These are phyloP conservation scores for Candida glucosophila DNA, from an alignment of 1,139 yeast species.

Conservation along the genomic window DNA sequence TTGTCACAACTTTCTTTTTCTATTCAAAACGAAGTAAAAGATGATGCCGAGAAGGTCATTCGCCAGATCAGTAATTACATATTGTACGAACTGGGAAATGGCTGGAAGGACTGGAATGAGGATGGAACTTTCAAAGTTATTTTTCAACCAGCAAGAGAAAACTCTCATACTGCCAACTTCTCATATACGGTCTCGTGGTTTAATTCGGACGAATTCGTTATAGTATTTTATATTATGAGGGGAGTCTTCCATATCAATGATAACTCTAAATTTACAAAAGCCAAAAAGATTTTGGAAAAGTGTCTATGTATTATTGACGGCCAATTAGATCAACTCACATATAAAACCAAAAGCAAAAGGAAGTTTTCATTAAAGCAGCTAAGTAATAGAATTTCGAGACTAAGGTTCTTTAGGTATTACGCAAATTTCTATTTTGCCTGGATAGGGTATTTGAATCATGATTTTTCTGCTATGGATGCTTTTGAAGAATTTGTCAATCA, in stretches of 20 bases:
- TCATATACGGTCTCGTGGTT: slow-evolving; percentile 25
- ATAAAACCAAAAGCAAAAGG: slow-evolving; percentile 5
- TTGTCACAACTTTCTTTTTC: slow-evolving; percentile 15
- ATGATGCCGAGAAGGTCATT: slow-evolving; percentile 13
- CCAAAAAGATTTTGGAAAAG: slow-evolving; percentile 25
- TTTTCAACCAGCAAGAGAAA: slow-evolving; percentile 5
- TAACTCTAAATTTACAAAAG: slow-evolving; percentile 23
- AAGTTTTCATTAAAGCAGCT: slow-evolving; percentile 11
- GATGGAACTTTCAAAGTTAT: slow-evolving; percentile 13
- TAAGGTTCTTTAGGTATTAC: slow-evolving; percentile 16
- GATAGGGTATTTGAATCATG: slow-evolving; percentile 21
- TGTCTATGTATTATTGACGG: slow-evolving; percentile 24
- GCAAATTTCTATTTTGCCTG: slow-evolving; percentile 25
- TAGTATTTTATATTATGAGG: slow-evolving; percentile 29
- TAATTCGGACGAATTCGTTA: slow-evolving; percentile 31
- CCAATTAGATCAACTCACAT: slow-evolving; percentile 14
- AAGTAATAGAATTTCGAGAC: slow-evolving; percentile 13
- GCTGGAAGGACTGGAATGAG: slow-evolving; percentile 18
- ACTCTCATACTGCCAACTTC: neutral
- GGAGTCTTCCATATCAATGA: slow-evolving; percentile 29
- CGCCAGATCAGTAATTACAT: slow-evolving; percentile 17
- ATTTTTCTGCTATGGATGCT: slow-evolving; percentile 16
- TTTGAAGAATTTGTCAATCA: slow-evolving; percentile 23
- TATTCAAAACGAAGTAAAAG: slow-evolving; percentile 17
- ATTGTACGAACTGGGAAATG: slow-evolving; percentile 10